Evolutionary conservation across 345 rosid species (phyloP), one percentile per base, ranked within the genome.

Genomic region (Litchi chinensis): DNA sequence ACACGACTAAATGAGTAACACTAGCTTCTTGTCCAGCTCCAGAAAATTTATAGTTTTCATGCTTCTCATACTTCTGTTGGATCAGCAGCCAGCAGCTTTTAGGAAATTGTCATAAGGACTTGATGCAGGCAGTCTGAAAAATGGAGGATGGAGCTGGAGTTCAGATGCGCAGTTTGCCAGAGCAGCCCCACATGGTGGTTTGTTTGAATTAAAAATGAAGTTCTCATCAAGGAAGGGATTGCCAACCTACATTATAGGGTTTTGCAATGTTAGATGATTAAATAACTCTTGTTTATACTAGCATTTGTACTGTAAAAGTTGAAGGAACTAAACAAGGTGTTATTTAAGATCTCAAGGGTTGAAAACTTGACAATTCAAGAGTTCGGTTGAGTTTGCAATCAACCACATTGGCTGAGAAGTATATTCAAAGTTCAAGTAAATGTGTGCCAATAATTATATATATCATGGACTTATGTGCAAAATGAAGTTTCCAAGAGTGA

Each of bases 31-130:
- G 57, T n/a, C 65, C 8, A 57, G 57, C 9, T 54, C 50, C 19
- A 50, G 52, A 2, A 44, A 24, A 50, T 46, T 48, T n/a, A 26
- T 21, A 65, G 65, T 13, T 32, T 8, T 62, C 28, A 5, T 52
- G 56, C 7, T 22, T 43, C 12, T 40, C 50, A 28, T 57, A 59
- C 57, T 60, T 63, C 15, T 6, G 12, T 62, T 26, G 5, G 60
- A 76, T 90, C 86, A 92, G 81, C 92, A 89, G 13, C 97, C 97
- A n/a, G 97, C 94, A 59, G 97, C 94, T 88, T 90, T 92, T 65
- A 92, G 83, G 63, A 92, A 90, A 83, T 90, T 83, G 74, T 92
- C 97, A 6, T 77, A 92, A 19, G 97, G 97, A 75, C 90, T 88
- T 32, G 92, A 85, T 12, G 92, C 86, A 0, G 97, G 97, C 68